phyloP scores from a whole-genome alignment of 768 basidiomycete genomes.

The Russula earlei region DNA sequence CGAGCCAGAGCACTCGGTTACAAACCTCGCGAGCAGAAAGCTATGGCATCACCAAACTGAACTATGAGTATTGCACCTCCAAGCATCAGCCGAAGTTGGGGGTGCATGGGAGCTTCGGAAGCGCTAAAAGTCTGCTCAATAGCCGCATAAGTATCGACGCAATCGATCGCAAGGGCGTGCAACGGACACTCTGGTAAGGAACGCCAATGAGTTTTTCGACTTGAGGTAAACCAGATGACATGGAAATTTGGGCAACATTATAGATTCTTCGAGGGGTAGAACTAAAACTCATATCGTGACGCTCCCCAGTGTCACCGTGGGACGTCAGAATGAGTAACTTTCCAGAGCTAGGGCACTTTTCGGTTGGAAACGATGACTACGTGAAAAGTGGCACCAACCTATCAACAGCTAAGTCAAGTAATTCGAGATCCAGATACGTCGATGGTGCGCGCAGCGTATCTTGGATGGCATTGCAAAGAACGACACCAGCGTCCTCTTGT shows the following conservation, averaged over 20 bases:
- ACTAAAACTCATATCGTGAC: slow-evolving; percentile 31
- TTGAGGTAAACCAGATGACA: slow-evolving; percentile 33
- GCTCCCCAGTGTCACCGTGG: slow-evolving; percentile 49
- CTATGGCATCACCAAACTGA: slow-evolving; percentile 71
- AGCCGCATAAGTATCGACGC: not conserved
- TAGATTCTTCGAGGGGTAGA: slow-evolving; percentile 51
- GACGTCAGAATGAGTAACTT: slow-evolving; percentile 58
- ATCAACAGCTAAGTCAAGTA: slow-evolving; percentile 59
- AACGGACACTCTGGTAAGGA: slow-evolving; percentile 67
- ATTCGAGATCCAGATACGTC: slow-evolving; percentile 56
- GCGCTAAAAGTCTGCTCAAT: slow-evolving; percentile 41
- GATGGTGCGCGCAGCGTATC: slow-evolving; percentile 31
- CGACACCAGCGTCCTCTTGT: slow-evolving; percentile 46
- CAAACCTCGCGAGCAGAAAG: slow-evolving; percentile 58
- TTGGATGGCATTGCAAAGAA: slow-evolving; percentile 41
- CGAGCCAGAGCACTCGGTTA: not conserved
- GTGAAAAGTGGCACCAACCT: slow-evolving; percentile 32
- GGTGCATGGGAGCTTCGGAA: slow-evolving; percentile 63
- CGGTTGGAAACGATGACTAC: not conserved
- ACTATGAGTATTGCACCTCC: slow-evolving; percentile 51
- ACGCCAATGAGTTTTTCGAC: slow-evolving; percentile 46
- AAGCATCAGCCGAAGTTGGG: slow-evolving; percentile 52
- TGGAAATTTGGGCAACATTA: slow-evolving; percentile 46
- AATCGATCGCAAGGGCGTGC: not conserved
- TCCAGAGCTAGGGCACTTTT: slow-evolving; percentile 30